Percentiles rank a stretch among this genome's conserved stretches.
These are phyloP conservation scores for Kodamaea fungicola DNA, from an alignment of 1,139 yeast species.

Conservation along the genomic window DNA sequence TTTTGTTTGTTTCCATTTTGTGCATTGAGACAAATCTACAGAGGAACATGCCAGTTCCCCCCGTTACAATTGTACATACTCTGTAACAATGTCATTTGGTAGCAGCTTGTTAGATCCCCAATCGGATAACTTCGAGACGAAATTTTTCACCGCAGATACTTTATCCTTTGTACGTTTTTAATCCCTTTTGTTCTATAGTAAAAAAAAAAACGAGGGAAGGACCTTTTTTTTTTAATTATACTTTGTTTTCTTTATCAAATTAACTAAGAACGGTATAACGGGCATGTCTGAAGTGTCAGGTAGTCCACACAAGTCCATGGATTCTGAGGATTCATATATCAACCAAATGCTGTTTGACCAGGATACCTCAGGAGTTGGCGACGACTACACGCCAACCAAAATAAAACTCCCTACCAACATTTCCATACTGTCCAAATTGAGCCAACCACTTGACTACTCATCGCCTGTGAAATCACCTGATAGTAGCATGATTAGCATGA, in stretches of 20 bases:
- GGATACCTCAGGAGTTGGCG: slow-evolving; percentile 1
- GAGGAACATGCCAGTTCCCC: background rate
- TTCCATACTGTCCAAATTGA: slow-evolving; percentile 1
- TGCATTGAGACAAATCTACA: too few relatives aligned
- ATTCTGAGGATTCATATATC: slow-evolving; percentile 5
- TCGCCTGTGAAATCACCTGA: slow-evolving; percentile 1
- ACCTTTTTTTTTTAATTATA: background rate
- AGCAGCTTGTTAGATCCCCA: too few relatives aligned
- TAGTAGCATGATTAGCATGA: background rate
- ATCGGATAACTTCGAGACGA: background rate
- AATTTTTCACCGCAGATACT: background rate
- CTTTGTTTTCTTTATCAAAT: slow-evolving; percentile 1
- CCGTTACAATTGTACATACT: background rate
- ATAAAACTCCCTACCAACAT: slow-evolving; percentile 6
- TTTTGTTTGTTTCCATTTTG: too few relatives aligned
- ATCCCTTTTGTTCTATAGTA: too few relatives aligned
- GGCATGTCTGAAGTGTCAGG: slow-evolving; percentile 6
- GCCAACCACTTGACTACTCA: slow-evolving; percentile 4
- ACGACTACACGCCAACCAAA: slow-evolving; percentile 8
- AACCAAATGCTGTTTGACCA: slow-evolving; percentile 7
- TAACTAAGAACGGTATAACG: background rate
- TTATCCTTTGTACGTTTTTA: too few relatives aligned
- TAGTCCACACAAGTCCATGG: slow-evolving; percentile 5
- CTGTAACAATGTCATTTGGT: too few relatives aligned
- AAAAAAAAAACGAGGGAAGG: slow-evolving; percentile 1